Evolutionary conservation across 305 asterid genomes (phyloP).

Genomic region (Solanum hybrid): DNA sequence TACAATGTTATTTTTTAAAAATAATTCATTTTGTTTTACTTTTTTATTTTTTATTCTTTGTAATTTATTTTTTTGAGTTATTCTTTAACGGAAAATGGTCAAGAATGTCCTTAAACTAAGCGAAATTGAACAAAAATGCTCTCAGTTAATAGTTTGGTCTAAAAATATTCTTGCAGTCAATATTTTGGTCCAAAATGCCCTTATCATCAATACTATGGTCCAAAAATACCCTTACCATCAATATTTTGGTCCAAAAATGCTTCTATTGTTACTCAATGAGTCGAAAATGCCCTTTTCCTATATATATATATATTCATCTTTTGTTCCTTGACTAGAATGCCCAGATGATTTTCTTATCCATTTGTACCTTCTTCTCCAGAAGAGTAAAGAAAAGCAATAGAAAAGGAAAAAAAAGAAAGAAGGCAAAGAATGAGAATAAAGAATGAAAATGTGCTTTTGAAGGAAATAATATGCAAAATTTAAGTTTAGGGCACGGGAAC

Average conservation of each 20-base stretch:
- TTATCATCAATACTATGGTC: background rate
- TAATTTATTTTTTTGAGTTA: background rate
- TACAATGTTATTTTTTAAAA: background rate
- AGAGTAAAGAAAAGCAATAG: background rate
- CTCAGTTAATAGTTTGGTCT: background rate
- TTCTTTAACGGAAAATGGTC: background rate
- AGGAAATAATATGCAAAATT: background rate
- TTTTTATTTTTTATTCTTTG: background rate
- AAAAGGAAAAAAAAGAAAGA: background rate
- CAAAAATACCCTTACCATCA: background rate
- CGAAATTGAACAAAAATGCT: background rate
- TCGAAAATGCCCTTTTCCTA: background rate
- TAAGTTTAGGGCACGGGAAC: background rate
- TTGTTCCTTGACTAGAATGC: background rate
- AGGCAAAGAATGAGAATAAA: background rate
- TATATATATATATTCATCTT: background rate
- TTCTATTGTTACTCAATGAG: background rate
- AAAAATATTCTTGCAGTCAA: background rate
- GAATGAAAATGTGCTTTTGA: background rate
- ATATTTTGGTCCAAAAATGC: background rate
- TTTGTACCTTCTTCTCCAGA: background rate
- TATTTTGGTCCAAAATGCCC: background rate
- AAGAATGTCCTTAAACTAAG: background rate
- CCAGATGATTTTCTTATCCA: background rate
- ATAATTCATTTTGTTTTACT: fast-evolving